Evolutionary conservation across 1,284 basidiomycete genomes (phyloP), one percentile per base, ranked within the genome.

Genomic region (Apiotrichum porosum): DNA sequence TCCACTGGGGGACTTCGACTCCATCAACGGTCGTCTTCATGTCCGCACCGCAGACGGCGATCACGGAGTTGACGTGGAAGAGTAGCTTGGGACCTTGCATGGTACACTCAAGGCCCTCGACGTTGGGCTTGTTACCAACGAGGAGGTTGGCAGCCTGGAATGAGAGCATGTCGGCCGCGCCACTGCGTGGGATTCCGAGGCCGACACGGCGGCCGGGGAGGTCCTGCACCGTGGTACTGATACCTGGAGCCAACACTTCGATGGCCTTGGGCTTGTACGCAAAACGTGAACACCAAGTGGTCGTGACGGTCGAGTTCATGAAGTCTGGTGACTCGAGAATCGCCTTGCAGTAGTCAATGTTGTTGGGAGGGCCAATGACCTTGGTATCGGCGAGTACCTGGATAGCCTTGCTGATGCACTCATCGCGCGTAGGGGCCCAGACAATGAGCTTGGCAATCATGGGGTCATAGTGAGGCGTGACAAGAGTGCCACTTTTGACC

Each of bases 141-240:
- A 87, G 72, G 30, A 80, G 54, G 58, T 86, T 86, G 12, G 80
- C 84, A 0, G 76, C 72, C 34, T 77, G 71, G 61, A 84, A 81
- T 0, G 83, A 80, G 8, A 81, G 66, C 10, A 74, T 59, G 62
- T 87, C 85, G 78, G 83, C 81, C 0, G 83, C 80, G 0, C 85
- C 85, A 49, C 80, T 80, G n/a, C 73, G 77, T 0, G 85, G 85
- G 9, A 86, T 78, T 13, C 85, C 84, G 35, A 80, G 71, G 0
- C 81, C 80, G 1, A 79, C 73, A 9, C 64, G 68, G 14, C 85
- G 76, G 1, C 81, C 81, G 3, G 83, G 82, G 18, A 81, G 75
- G 59, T 85, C 83, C 61, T 86, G 85, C 0, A 86, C 74, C 0
- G 81, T 79, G 2, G 79, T 78, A 33, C 82, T 80, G 18, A 85